Evolutionary conservation across 2,329 filamentous ascomycete genomes (phyloP), one percentile per base, ranked within the genome.

Genomic region (Fusarium palustre): DNA sequence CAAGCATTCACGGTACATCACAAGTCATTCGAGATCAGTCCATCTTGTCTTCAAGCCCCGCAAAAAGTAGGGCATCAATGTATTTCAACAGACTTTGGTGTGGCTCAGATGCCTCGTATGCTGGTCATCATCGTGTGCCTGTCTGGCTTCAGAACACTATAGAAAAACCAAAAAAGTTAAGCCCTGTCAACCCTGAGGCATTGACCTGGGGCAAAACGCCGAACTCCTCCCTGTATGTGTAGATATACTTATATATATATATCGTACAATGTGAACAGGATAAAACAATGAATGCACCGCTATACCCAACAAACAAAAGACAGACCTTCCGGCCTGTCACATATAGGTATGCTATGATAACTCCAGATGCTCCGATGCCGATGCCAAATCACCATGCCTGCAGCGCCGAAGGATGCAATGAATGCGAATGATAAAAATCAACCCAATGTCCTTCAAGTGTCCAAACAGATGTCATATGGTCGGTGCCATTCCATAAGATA

Each of bases 321-420:
- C 49, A 59, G 36, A 20, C 9, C 53, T 54, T 57, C 60, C 57
- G 28, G 50, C 59, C 61, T 42, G 41, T 20, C 50, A 64, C 58
- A 61, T 58, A 55, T 52, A 25, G 24, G 11, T 28, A 71, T 69
- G 65, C 62, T 60, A 64, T 56, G 36, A 54, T 48, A 55, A 66
- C 61, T 58, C 66, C 66, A 38, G 13, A 55, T 56, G 28, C 50
- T 48, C 62, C 67, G 38, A 46, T 64, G 57, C 64, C 45, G 43
- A 64, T 64, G 59, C 64, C 55, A 54, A 43, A 68, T 56, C 56
- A 61, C 55, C 39, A 57, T 64, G 47, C 53, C 59, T 65, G 43
- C 53, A 70, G 67, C 60, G 68, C 68, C 72, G 53, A 58, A 41
- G 28, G 55, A 74, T 69, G 67, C 66, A 68, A 50, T 50, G 42